Conservation (phyloP, 2,329 filamentous ascomycete genomes). For the Penicillium sp. region DNA sequence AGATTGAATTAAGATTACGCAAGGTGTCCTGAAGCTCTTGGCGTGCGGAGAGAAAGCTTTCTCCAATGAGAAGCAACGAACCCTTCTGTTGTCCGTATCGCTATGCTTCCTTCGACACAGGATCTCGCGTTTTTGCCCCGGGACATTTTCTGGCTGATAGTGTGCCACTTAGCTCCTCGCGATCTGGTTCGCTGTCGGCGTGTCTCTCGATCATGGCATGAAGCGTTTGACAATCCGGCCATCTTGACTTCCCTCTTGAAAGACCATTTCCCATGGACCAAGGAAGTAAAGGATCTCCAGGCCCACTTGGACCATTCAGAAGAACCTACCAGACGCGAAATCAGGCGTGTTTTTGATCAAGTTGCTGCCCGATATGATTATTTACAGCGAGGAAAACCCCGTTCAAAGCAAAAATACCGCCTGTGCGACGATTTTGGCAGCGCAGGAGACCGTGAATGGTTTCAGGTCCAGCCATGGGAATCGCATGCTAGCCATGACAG, state of each 20-base stretch:
- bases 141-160: constrained; percentile 54
- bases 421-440: constrained; percentile 35
- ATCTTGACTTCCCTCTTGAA: constrained; percentile 47
- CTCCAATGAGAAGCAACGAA: constrained; percentile 14
- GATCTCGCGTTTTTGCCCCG: constrained; percentile 45
- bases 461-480: constrained; percentile 41
- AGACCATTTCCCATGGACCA: constrained; percentile 49
- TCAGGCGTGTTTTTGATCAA: constrained; percentile 41
- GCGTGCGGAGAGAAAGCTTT: constrained; percentile 24
- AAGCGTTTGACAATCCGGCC: constrained; percentile 47
- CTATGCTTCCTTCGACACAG: neutral
- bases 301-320: constrained; percentile 3
- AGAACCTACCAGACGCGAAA: constrained; percentile 7
- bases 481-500: constrained; percentile 35
- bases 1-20: constrained; percentile 18
- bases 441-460: constrained; percentile 37
- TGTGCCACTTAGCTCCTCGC: constrained; percentile 45
- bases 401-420: constrained; percentile 43
- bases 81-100: too few relatives aligned
- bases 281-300: constrained; percentile 46
- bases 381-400: constrained; percentile 47
- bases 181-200: constrained; percentile 50
- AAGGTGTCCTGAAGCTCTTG: constrained; percentile 42
- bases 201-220: constrained; percentile 48
- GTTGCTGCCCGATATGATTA: constrained; percentile 53